These are phyloP conservation scores for Pelargonium australe DNA, from an alignment of 441 rosid genomes.

Conservation along the genomic window DNA sequence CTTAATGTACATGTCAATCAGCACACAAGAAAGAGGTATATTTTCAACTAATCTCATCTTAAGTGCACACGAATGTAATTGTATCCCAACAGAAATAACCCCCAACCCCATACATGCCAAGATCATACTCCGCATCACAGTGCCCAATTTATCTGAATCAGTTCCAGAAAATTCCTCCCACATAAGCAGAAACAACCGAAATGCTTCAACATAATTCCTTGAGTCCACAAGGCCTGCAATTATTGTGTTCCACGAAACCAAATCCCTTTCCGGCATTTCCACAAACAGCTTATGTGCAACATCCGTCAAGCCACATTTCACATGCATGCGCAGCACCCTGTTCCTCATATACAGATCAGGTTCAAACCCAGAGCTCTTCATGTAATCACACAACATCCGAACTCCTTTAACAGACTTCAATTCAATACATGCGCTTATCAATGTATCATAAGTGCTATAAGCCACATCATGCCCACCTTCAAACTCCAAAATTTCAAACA, in stretches of 20 bases:
- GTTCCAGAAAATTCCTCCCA: constrained; percentile 71
- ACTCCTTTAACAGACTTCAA: constrained; percentile 58
- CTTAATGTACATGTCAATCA: constrained; percentile 86
- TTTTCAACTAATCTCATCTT: constrained; percentile 46
- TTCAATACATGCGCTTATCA: constrained; percentile 70
- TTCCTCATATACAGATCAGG: constrained; percentile 61
- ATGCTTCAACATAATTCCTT: constrained; percentile 57
- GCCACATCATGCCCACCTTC: constrained; percentile 46
- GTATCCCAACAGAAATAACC: constrained; percentile 49
- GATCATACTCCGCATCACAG: constrained; percentile 32
- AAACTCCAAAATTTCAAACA: constrained; percentile 70
- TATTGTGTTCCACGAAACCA: constrained; percentile 59
- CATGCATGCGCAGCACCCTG: constrained; percentile 64
- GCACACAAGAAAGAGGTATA: constrained; percentile 59
- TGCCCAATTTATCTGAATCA: constrained; percentile 45
- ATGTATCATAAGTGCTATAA: constrained; percentile 58
- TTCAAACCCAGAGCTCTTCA: constrained; percentile 46
- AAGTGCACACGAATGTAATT: constrained; percentile 60
- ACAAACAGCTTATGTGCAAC: constrained; percentile 65
- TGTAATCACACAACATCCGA: constrained; percentile 55
- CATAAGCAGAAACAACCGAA: constrained; percentile 55
- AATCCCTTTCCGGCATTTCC: constrained; percentile 66
- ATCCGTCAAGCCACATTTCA: constrained; percentile 68
- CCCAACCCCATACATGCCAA: constrained; percentile 69
- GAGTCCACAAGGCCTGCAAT: constrained; percentile 54